Conservation (phyloP, 331 rosid genomes). For the Phaseolus coccineus region DNA sequence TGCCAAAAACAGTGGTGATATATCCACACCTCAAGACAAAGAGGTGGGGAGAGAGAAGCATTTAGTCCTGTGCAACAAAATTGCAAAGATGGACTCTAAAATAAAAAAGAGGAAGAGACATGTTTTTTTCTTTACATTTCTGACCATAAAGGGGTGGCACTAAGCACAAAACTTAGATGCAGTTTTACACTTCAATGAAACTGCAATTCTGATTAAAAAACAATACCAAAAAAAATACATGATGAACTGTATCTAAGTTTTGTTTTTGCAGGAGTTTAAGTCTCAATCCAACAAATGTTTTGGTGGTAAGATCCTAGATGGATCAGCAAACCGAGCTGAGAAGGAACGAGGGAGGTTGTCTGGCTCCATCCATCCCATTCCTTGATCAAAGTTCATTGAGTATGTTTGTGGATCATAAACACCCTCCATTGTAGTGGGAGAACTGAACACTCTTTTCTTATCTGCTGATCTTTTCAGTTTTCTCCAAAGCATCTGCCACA, state of each 20-base stretch:
- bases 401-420: conserved; percentile 63
- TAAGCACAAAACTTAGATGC: not conserved
- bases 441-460: conserved; percentile 50
- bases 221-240: not conserved
- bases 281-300: conserved; percentile 45
- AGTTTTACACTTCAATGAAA: not conserved
- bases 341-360: conserved; percentile 71
- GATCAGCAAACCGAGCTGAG: conserved; percentile 82
- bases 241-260: not conserved
- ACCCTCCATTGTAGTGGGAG: conserved; percentile 43
- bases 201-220: not conserved
- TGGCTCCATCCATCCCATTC: conserved; percentile 61
- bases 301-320: conserved; percentile 58
- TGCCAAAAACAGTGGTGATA: not conserved
- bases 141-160: not conserved
- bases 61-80: not conserved
- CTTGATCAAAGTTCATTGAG: conserved; percentile 71
- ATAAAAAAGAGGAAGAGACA: conserved; percentile 17
- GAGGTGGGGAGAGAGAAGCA: not conserved
- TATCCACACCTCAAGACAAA: conserved; percentile 1
- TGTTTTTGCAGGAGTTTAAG: not conserved
- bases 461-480: conserved; percentile 57
- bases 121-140: not conserved
- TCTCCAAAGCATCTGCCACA: conserved; percentile 69
- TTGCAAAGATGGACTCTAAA: not conserved